phyloP scores from a whole-genome alignment of 2,329 filamentous ascomycete species.

The Drechslera avenae region DNA sequence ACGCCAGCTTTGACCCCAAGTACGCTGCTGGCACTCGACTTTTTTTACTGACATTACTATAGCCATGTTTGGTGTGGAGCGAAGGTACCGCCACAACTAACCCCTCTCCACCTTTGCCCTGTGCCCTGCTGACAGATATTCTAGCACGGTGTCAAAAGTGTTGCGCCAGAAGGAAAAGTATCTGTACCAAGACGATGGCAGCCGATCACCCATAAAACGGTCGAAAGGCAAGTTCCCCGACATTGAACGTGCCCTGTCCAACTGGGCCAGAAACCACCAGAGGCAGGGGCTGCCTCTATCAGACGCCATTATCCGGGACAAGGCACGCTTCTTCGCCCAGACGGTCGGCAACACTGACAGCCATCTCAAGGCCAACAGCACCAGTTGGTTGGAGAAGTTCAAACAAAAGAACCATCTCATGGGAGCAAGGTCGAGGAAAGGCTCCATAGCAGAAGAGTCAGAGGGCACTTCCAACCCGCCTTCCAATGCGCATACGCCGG shows the following conservation, averaged over 20 bases:
- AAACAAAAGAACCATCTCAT: conserved; percentile 80
- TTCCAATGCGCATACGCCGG: conserved; percentile 66
- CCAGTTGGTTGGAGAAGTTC: conserved; percentile 91
- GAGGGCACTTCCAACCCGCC: conserved; percentile 64
- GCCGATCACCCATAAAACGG: conserved; percentile 78
- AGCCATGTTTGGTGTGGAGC: conserved; percentile 92
- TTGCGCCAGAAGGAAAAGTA: conserved; percentile 94
- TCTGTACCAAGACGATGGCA: conserved; percentile 79
- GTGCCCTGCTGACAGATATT: conserved; percentile 24
- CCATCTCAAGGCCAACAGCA: conserved; percentile 71
- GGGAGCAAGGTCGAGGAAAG: conserved; percentile 60
- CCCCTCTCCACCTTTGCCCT: conserved; percentile 8
- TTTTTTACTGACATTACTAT: conserved; percentile 38
- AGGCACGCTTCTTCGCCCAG: conserved; percentile 79
- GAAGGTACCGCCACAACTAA: conserved; percentile 70
- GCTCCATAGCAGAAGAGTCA: conserved; percentile 67
- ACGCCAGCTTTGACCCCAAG: conserved; percentile 46
- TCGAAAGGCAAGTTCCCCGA: conserved; percentile 85
- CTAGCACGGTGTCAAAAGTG: conserved; percentile 97
- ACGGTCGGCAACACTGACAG: conserved; percentile 73
- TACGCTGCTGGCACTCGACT: background rate
- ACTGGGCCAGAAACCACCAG: conserved; percentile 84
- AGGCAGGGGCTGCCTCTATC: conserved; percentile 74
- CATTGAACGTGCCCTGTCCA: conserved; percentile 86
- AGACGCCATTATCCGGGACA: conserved; percentile 82